Evolutionary conservation across 306 rosid genomes (phyloP).

Genomic region (Quercus wislizeni): DNA sequence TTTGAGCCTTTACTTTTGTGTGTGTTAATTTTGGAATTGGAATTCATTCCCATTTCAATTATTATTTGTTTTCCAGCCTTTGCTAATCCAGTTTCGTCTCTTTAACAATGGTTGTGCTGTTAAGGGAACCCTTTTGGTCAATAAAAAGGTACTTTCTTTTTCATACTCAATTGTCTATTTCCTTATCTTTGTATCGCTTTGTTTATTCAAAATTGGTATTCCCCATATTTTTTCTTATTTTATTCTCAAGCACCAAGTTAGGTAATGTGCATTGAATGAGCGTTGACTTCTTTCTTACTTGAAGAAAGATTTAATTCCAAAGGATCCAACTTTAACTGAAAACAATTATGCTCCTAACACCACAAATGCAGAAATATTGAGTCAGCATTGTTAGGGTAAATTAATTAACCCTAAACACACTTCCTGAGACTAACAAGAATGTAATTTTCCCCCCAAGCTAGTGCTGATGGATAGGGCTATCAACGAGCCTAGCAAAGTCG

Average conservation of each 20-base stretch:
- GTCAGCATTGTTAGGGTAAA: neutral
- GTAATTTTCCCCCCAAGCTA: neutral
- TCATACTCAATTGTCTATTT: neutral
- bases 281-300: no score
- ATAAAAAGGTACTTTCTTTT: conserved; percentile 48
- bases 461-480: neutral
- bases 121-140: conserved; percentile 76
- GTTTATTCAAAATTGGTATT: neutral
- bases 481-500: no score
- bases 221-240: no score
- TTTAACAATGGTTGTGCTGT: conserved; percentile 62
- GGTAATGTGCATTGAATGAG: no score
- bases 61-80: conserved; percentile 44
- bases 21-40: neutral
- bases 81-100: conserved; percentile 78
- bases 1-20: neutral
- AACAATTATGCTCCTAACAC: neutral
- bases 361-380: neutral
- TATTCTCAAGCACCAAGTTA: no score
- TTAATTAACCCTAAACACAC: no score
- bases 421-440: no score
- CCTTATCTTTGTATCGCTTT: neutral
- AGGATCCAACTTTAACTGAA: neutral
- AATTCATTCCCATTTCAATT: conserved; percentile 22
- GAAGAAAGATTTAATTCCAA: neutral